Base-by-base conservation (phyloP, 768 basidiomycete genomes). In the Tylopilus sp. region DNA sequence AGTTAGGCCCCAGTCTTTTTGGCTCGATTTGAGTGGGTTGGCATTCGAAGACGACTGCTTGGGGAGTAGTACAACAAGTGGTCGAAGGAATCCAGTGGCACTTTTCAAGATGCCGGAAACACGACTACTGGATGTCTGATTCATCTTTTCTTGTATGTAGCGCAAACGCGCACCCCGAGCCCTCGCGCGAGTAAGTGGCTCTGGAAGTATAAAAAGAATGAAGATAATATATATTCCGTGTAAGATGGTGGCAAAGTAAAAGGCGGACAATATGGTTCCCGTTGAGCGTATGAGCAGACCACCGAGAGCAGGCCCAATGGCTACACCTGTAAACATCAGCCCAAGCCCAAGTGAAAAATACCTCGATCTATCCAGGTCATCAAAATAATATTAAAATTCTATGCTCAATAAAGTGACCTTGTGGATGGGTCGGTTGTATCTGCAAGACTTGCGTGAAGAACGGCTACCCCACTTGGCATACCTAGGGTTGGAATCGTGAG, bases 241-340 rank as follows among this genome's bases (percentile, higher is more conserved):
- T 7, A 82, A 52, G 9, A 62, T 55, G 5, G 74, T 65, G 9
- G 85, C 79, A 41, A 83, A 58, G 66, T 89, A 94, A 73, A 94
- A 94, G 17, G 89, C 82, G 1, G 80, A 79, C 18, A 89, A 66
- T 10, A 79, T 59, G 15, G 72, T 69, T 6, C 76, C 77, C 1
- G 84, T 87, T 21, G 68, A 58, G 31, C 71, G 77, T 61, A 93
- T 80, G 36, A 91, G 62, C 31, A 88, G 51, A 45, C 80, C 76
- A 13, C 91, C 89, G 0, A 93, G 51, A 4, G 81, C 76, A 5
- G 93, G 93, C 1, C 93, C 93, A 18, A 88, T 26, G 1, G 85
- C 85, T 62, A 88, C 76, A n/a, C 93, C 93, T 9, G 72, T 62
- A 68, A 88, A 91, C 40, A 85, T 53, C 4, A 90, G 71, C 1